Evolutionary conservation across 805 yeast genomes (phyloP).

Genomic region (Vanderwaltozyma verrucispora): DNA sequence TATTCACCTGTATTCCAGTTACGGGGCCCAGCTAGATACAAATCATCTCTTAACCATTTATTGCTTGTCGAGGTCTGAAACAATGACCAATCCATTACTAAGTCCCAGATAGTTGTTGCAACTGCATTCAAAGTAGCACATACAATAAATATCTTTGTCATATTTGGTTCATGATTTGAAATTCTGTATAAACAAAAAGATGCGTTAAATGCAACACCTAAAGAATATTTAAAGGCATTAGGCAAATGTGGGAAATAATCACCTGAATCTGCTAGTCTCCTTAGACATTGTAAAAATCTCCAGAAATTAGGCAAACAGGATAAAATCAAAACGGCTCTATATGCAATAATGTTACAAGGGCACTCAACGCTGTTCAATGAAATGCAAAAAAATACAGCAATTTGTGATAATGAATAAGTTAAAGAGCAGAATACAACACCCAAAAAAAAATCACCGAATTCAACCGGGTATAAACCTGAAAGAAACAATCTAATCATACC

Average conservation of each 20-base stretch:
- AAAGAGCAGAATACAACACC: slow-evolving; percentile 88
- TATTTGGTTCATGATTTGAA: slow-evolving; percentile 21
- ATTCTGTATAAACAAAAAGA: slow-evolving; percentile 64
- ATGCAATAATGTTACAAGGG: slow-evolving; percentile 64
- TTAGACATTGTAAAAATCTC: slow-evolving; percentile 81
- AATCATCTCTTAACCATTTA: slow-evolving; percentile 55
- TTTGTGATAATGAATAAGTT: slow-evolving; percentile 77
- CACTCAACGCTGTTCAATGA: slow-evolving; percentile 34
- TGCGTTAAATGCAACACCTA: slow-evolving; percentile 58
- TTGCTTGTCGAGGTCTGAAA: slow-evolving; percentile 51
- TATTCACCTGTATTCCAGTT: slow-evolving; percentile 27
- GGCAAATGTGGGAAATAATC: slow-evolving; percentile 96
- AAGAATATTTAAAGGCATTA: slow-evolving; percentile 67
- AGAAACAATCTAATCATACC: slow-evolving; percentile 62
- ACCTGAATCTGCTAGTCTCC: slow-evolving; percentile 89
- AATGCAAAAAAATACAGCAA: slow-evolving; percentile 77
- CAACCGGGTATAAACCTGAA: slow-evolving; percentile 89
- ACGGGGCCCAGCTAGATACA: slow-evolving; percentile 44
- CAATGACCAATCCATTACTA: slow-evolving; percentile 93
- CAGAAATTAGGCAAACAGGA: slow-evolving; percentile 78
- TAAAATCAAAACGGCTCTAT: slow-evolving; percentile 71
- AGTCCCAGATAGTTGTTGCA: slow-evolving; percentile 72
- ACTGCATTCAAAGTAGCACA: slow-evolving; percentile 68
- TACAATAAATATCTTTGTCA: slow-evolving; percentile 52
- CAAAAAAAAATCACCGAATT: slow-evolving; percentile 83